A percentile compares a stretch with the other conserved stretches of the same genome.
Conservation (phyloP, 139 green algal genomes). For the Chlamydomonas urium region DNA sequence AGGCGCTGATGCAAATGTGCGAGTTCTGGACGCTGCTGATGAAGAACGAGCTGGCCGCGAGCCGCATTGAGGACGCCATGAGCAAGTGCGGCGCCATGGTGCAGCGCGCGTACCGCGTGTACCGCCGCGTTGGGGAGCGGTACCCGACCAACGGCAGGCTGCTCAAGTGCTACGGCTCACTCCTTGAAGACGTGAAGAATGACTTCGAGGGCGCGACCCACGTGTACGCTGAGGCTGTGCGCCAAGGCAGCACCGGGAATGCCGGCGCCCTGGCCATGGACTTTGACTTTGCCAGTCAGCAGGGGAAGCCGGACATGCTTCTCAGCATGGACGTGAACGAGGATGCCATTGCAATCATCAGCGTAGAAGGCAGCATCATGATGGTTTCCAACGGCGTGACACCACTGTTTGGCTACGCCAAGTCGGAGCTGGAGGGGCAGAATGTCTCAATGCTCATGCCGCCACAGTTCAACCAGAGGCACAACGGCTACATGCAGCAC, state of each 20-base stretch:
- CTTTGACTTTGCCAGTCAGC: conserved; percentile 11
- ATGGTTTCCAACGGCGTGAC: conserved; percentile 20
- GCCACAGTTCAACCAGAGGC: conserved; percentile 29
- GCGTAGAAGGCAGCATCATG: conserved; percentile 22
- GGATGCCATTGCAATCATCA: conserved; percentile 28
- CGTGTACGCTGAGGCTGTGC: conserved; percentile 17
- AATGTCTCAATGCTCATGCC: conserved; percentile 33
- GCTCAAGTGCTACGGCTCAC: conserved; percentile 33
- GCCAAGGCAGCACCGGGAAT: not conserved
- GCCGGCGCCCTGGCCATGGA: not conserved
- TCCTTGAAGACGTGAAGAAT: conserved; percentile 38
- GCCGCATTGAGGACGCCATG: not conserved
- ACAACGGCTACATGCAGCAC: conserved; percentile 31
- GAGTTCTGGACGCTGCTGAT: conserved; percentile 25
- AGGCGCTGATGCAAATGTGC: conserved; percentile 9
- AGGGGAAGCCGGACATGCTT: conserved; percentile 16
- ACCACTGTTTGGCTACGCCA: conserved; percentile 26
- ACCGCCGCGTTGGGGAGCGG: conserved; percentile 28
- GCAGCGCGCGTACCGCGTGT: not conserved
- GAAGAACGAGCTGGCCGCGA: not conserved
- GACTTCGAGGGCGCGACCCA: conserved; percentile 13
- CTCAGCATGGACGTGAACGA: conserved; percentile 28
- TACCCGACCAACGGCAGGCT: conserved; percentile 40
- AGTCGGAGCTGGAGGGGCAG: conserved; percentile 24
- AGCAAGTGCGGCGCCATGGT: conserved; percentile 6